A percentile compares a stretch with the other conserved stretches of the same genome.
Conservation (phyloP, 805 yeast species). For the Wickerhamiella sorbophila region DNA sequence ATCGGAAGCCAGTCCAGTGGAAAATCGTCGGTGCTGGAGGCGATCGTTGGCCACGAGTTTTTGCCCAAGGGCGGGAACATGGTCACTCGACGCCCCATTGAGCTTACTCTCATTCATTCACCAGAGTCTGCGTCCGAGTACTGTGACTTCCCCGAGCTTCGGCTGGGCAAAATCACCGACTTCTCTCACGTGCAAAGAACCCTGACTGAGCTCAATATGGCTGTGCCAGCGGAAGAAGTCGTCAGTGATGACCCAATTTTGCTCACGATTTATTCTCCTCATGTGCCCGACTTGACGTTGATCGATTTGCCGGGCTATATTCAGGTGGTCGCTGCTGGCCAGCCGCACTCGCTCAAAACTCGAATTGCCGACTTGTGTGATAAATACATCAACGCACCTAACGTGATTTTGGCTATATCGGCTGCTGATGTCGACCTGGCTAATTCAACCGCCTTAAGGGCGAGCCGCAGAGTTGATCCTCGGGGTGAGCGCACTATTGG, state of each 20-base stretch:
- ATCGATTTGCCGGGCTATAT: constrained; percentile 97
- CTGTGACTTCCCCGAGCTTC: constrained; percentile 88
- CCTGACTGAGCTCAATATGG: constrained; percentile 78
- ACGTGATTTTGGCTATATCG: constrained; percentile 86
- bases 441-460: constrained; percentile 84
- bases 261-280: constrained; percentile 75
- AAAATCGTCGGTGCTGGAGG: constrained; percentile 87
- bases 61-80: constrained; percentile 93
- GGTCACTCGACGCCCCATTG: constrained; percentile 98
- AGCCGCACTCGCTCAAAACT: constrained; percentile 68
- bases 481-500: constrained; percentile 93
- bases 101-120: constrained; percentile 77
- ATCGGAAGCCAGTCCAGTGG: constrained; percentile 97
- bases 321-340: constrained; percentile 93
- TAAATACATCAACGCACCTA: constrained; percentile 77
- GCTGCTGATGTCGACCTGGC: constrained; percentile 98
- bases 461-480: constrained; percentile 82
- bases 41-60: constrained; percentile 96
- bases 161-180: constrained; percentile 68
- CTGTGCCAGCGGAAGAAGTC: constrained; percentile 75
- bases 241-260: constrained; percentile 91
- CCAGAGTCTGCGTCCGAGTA: constrained; percentile 62
- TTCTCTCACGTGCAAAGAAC: constrained; percentile 79
- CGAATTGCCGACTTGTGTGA: constrained; percentile 72
- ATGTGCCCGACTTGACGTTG: constrained; percentile 80